A percentile compares a stretch with the other conserved stretches of the same genome.
These are phyloP conservation scores for Lentinula lateritia DNA, from an alignment of 768 basidiomycete species.

Conservation along the genomic window DNA sequence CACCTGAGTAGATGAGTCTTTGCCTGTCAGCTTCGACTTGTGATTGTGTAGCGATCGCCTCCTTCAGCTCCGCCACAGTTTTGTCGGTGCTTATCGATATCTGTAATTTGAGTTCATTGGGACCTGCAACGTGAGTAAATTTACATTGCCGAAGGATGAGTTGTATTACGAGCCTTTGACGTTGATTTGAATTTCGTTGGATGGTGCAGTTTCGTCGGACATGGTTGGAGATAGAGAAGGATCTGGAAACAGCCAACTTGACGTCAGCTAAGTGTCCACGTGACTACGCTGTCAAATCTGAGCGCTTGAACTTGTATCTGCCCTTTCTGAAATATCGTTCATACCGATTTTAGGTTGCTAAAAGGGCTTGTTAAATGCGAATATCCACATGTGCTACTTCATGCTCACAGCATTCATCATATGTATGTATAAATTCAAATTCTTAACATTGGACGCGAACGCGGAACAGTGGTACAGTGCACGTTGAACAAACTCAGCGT, in stretches of 20 bases:
- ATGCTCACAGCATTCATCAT: neutral
- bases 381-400: too few relatives aligned
- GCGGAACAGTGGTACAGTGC: too few relatives aligned
- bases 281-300: neutral
- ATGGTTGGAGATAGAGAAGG: conserved; percentile 28
- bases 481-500: too few relatives aligned
- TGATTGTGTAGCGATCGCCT: conserved; percentile 78
- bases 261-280: neutral
- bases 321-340: too few relatives aligned
- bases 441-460: too few relatives aligned
- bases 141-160: neutral
- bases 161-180: conserved; percentile 49
- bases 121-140: conserved; percentile 40
- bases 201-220: conserved; percentile 36
- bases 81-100: conserved; percentile 78
- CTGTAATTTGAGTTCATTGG: conserved; percentile 89
- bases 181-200: conserved; percentile 55
- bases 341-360: too few relatives aligned
- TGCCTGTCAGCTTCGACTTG: conserved; percentile 86
- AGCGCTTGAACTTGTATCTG: too few relatives aligned
- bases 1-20: conserved; percentile 88
- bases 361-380: too few relatives aligned
- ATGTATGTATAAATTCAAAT: neutral
- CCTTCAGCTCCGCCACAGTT: conserved; percentile 88
- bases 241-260: neutral